Percentiles rank a stretch among this genome's conserved stretches.
These are phyloP conservation scores for Nakaseomyces delphensis DNA, from an alignment of 1,139 yeast genomes.

Conservation along the genomic window DNA sequence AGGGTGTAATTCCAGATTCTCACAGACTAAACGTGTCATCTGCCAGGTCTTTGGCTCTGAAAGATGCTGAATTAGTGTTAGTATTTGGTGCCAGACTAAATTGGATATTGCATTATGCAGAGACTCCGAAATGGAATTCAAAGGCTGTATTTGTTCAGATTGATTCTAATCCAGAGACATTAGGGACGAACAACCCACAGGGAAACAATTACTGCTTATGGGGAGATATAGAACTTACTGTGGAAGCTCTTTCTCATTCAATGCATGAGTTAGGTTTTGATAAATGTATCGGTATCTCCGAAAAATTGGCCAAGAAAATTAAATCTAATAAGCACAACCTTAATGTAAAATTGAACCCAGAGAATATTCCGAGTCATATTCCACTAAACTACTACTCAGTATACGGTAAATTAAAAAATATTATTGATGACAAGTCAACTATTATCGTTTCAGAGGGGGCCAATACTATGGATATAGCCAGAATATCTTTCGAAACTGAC, in stretches of 20 bases:
- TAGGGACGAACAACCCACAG: slow-evolving; percentile 36
- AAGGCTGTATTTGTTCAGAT: slow-evolving; percentile 46
- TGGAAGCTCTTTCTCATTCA: slow-evolving; percentile 31
- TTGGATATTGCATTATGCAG: slow-evolving; percentile 62
- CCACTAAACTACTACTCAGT: slow-evolving; percentile 46
- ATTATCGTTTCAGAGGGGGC: slow-evolving; percentile 56
- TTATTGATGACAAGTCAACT: slow-evolving; percentile 32
- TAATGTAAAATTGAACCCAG: slow-evolving; percentile 18
- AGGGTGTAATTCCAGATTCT: slow-evolving; percentile 52
- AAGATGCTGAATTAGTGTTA: slow-evolving; percentile 46
- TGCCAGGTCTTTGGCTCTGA: slow-evolving; percentile 49
- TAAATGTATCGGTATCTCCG: slow-evolving; percentile 21
- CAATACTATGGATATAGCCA: slow-evolving; percentile 59
- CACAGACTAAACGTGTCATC: slow-evolving; percentile 44
- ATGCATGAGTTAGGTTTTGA: slow-evolving; percentile 1
- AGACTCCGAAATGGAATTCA: slow-evolving; percentile 40
- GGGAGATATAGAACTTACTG: slow-evolving; percentile 44
- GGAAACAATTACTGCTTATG: slow-evolving; percentile 17
- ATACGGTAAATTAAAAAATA: slow-evolving; percentile 40
- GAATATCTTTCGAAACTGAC: slow-evolving; percentile 49
- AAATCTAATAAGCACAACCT: slow-evolving; percentile 35
- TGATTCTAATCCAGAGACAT: slow-evolving; percentile 44
- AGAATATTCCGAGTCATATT: slow-evolving; percentile 15
- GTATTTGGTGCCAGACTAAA: slow-evolving; percentile 55
- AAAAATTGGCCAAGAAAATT: slow-evolving; percentile 30